Base-by-base conservation (phyloP, 2,329 filamentous ascomycete genomes). In the Trichoderma lentiforme region DNA sequence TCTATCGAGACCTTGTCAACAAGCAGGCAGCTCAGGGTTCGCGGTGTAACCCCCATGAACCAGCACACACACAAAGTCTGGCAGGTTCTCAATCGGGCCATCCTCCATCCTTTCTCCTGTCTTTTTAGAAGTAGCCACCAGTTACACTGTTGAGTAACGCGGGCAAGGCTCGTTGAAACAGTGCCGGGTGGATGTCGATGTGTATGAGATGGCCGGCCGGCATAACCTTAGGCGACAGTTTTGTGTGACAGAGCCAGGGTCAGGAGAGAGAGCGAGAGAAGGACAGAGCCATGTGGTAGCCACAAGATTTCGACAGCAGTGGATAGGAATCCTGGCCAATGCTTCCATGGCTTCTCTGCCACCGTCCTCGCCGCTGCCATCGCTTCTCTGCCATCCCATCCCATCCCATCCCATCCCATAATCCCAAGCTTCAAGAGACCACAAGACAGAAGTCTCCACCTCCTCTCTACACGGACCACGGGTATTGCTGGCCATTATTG, bases 121-220 rank as follows among this genome's bases (percentile, higher is more conserved):
- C 26, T 67, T 56, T 68, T 62, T 58, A 43, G 39, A 68, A 34
- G 43, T 32, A 67, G 57, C 64, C 56, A 68, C 58, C 30, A 32
- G 70, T 72, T 68, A 63, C 70, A 61, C 65, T 8, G 12, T 61
- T 62, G 56, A 68, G 57, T 53, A 63, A 63, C 64, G 57, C 26
- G 66, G 56, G 43, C 63, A 63, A 21, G 70, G 64, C 43, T 72
- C 70, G 47, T 72, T 68, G 70, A 72, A 72, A 72, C 70, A 47
- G 53, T 72, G 47, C 70, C 70, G 64, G 58, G 43, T 57, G 64
- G 58, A 18, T 32, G 32, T 68, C 14, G 57, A 65, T 67, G 30
- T 58, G 70, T 39, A 68, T 28, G 64, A 61, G 60, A 70, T 60
- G 65, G 26, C 65, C 56, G 30, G 64, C 70, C 70, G 70, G 63